phyloP scores from a whole-genome alignment of 225 moss, liverwort and hornwort species.

The Physcomitrium patens region DNA sequence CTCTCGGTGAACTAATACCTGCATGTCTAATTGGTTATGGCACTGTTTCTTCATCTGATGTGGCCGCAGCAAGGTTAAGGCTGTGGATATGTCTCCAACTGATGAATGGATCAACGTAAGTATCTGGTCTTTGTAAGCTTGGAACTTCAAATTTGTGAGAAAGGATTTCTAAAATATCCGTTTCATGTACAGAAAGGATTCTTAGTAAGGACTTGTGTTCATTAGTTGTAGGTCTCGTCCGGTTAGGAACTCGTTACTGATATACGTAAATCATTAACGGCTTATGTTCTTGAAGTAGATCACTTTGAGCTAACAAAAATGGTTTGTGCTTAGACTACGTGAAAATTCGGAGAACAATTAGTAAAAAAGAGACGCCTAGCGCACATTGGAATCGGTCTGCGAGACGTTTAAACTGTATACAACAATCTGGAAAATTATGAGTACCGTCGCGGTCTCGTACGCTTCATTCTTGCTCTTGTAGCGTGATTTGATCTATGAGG shows the following conservation, averaged over 20 bases:
- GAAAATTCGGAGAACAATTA: neutral
- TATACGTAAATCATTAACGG: neutral
- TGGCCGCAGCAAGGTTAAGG: slow-evolving; percentile 80
- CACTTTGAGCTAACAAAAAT: neutral
- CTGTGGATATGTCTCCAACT: slow-evolving; percentile 80
- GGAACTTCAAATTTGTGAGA: neutral
- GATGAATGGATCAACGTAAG: slow-evolving; percentile 98
- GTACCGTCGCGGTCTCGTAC: neutral
- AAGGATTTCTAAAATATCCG: neutral
- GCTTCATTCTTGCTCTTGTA: neutral
- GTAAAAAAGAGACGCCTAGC: neutral
- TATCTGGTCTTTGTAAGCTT: slow-evolving; percentile 9
- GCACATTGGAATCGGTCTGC: neutral
- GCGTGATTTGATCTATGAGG: neutral
- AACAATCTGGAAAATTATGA: neutral
- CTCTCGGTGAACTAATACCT: neutral
- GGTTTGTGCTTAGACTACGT: neutral
- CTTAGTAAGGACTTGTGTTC: neutral
- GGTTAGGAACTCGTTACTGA: neutral
- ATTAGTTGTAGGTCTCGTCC: neutral
- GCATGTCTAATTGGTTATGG: neutral
- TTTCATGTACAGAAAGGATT: neutral
- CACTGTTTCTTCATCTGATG: slow-evolving; percentile 8
- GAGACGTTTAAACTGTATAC: neutral
- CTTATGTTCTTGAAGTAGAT: neutral